Evolutionary conservation across 2,329 filamentous ascomycete genomes (phyloP).

Genomic region (Fusarium burgessii): DNA sequence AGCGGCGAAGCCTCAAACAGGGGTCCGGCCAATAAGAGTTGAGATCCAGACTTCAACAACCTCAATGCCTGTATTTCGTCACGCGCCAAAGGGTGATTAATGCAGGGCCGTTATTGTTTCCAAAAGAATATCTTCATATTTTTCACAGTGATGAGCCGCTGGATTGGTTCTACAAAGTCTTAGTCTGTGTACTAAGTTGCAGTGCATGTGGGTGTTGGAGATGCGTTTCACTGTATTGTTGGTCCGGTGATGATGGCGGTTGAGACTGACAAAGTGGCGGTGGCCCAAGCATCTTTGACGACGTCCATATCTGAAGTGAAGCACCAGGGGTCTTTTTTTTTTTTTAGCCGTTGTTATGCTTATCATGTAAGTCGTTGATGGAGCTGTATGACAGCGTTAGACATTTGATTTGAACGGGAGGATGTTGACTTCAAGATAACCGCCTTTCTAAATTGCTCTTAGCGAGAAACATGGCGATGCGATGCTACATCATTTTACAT

Average conservation of each 20-base stretch:
- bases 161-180: slow-evolving; percentile 37
- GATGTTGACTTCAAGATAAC: not conserved
- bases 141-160: slow-evolving; percentile 32
- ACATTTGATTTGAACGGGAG: slow-evolving; percentile 1
- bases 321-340: slow-evolving; percentile 37
- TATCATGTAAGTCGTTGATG: slow-evolving; percentile 6
- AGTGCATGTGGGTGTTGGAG: slow-evolving; percentile 33
- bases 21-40: slow-evolving; percentile 46
- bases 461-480: slow-evolving; percentile 17
- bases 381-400: slow-evolving; percentile 9
- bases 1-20: slow-evolving; percentile 35
- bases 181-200: slow-evolving; percentile 26
- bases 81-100: slow-evolving; percentile 45
- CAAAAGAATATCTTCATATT: slow-evolving; percentile 17
- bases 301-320: slow-evolving; percentile 26
- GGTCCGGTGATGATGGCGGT: slow-evolving; percentile 14
- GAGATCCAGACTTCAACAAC: slow-evolving; percentile 8
- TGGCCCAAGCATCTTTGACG: slow-evolving; percentile 28
- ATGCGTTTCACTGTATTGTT: slow-evolving; percentile 38
- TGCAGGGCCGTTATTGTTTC: slow-evolving; percentile 37
- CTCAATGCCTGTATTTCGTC: slow-evolving; percentile 32
- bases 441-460: not conserved
- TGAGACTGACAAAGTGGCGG: slow-evolving; percentile 12
- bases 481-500: not conserved
- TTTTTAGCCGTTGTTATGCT: slow-evolving; percentile 26